Evolutionary conservation across 2,329 filamentous ascomycete species (phyloP).

Genomic region (Xylariaceae sp.): DNA sequence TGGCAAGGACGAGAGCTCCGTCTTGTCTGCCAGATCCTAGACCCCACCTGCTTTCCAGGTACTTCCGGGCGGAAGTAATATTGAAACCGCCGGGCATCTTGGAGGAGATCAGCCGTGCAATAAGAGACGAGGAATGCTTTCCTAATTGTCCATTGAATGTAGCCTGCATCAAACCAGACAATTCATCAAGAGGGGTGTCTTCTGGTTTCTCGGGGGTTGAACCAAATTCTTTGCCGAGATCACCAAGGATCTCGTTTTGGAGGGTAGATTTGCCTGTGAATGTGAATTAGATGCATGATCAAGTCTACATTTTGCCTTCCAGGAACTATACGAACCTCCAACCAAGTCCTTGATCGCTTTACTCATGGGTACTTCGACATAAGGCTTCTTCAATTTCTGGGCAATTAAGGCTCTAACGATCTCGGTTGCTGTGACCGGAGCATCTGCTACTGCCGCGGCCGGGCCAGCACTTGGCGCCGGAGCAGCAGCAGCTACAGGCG

Average conservation of each 20-base stretch:
- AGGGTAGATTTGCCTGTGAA: slow-evolving; percentile 87
- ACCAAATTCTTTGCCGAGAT: slow-evolving; percentile 96
- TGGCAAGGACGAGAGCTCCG: slow-evolving; percentile 77
- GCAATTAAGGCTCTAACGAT: slow-evolving; percentile 86
- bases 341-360: slow-evolving; percentile 99
- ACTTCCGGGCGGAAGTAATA: slow-evolving; percentile 92
- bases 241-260: slow-evolving; percentile 97
- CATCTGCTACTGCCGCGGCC: slow-evolving; percentile 80
- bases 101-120: slow-evolving; percentile 92
- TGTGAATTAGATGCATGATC: slow-evolving; percentile 8
- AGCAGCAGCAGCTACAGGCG: slow-evolving; percentile 46
- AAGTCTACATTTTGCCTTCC: neutral
- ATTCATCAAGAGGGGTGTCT: slow-evolving; percentile 92
- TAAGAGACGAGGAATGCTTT: slow-evolving; percentile 89
- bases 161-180: slow-evolving; percentile 91
- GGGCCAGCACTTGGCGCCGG: slow-evolving; percentile 73
- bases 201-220: slow-evolving; percentile 98
- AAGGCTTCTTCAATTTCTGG: slow-evolving; percentile 94
- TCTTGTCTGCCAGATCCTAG: slow-evolving; percentile 84
- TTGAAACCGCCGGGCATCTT: slow-evolving; percentile 99
- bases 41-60: slow-evolving; percentile 91
- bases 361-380: slow-evolving; percentile 82
- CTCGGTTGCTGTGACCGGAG: slow-evolving; percentile 82
- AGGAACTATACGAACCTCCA: slow-evolving; percentile 64
- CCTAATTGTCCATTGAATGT: slow-evolving; percentile 99